Conservation (phyloP, 192 early-diverging fungal genomes). For the Paraglomus occultum region DNA sequence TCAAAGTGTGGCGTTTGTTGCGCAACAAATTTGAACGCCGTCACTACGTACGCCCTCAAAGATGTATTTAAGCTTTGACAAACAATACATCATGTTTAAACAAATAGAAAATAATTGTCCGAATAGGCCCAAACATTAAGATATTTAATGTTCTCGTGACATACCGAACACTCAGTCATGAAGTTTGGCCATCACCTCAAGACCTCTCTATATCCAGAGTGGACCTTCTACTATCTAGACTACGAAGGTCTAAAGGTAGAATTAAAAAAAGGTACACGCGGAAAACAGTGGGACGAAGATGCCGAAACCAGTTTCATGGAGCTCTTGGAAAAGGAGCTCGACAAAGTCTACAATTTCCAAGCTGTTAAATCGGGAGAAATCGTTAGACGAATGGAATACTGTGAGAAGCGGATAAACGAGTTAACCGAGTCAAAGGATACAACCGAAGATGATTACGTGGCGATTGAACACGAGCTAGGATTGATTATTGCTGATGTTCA, state of each 20-base stretch:
- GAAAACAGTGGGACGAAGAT: slow-evolving; percentile 72
- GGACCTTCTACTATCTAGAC: slow-evolving; percentile 77
- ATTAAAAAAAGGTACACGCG: slow-evolving; percentile 60
- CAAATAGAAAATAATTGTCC: too few relatives aligned
- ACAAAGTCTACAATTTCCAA: slow-evolving; percentile 83
- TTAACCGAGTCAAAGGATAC: slow-evolving; percentile 49
- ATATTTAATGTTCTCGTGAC: background rate
- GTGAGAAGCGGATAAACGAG: slow-evolving; percentile 63
- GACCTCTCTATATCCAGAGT: slow-evolving; percentile 77
- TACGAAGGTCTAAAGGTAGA: slow-evolving; percentile 87
- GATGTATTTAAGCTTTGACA: too few relatives aligned
- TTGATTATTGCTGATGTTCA: slow-evolving; percentile 80
- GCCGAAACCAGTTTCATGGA: slow-evolving; percentile 85
- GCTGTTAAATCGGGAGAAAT: slow-evolving; percentile 74
- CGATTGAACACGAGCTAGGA: slow-evolving; percentile 68
- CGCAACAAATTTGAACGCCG: too few relatives aligned
- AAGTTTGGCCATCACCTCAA: slow-evolving; percentile 90
- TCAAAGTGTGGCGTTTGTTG: too few relatives aligned
- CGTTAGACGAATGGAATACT: slow-evolving; percentile 64
- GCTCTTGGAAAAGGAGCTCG: slow-evolving; percentile 84
- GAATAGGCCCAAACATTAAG: too few relatives aligned
- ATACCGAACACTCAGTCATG: slow-evolving; percentile 48
- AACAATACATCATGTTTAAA: too few relatives aligned
- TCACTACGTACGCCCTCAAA: too few relatives aligned
- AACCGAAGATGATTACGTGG: slow-evolving; percentile 60